phyloP scores from a whole-genome alignment of 495 filamentous ascomycete genomes.

The Hyphodiscus hymeniophilus region DNA sequence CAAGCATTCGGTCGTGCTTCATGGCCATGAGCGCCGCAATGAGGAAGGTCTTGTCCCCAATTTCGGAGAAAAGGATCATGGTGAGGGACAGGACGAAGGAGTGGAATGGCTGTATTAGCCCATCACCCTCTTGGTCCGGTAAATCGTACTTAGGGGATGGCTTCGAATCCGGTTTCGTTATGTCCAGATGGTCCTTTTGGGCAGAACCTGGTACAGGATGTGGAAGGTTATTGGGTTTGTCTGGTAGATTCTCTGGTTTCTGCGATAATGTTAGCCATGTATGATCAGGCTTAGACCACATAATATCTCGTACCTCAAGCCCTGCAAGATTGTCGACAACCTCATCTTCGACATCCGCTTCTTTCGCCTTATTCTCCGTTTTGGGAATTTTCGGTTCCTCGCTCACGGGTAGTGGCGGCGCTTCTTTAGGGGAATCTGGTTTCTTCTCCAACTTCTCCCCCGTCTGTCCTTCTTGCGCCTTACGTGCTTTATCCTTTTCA shows the following conservation, averaged over 20 bases:
- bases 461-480: constrained; percentile 48
- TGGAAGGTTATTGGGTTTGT: constrained; percentile 70
- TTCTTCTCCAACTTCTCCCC: constrained; percentile 59
- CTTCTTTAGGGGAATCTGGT: constrained; percentile 76
- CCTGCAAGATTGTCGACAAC: constrained; percentile 38
- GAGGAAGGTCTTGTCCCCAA: constrained; percentile 97
- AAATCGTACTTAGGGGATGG: constrained; percentile 13
- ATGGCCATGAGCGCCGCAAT: constrained; percentile 98
- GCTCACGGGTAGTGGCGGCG: constrained; percentile 69
- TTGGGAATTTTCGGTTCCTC: constrained; percentile 45
- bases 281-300: neutral
- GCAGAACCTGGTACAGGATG: constrained; percentile 62
- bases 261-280: constrained; percentile 29
- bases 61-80: constrained; percentile 96
- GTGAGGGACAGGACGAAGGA: constrained; percentile 87
- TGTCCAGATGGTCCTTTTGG: constrained; percentile 58
- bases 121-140: constrained; percentile 36
- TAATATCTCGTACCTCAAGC: constrained; percentile 50
- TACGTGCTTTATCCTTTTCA: constrained; percentile 68
- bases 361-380: constrained; percentile 21
- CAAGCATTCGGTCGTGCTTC: constrained; percentile 88
- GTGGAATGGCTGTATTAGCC: constrained; percentile 76
- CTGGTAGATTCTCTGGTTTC: constrained; percentile 78
- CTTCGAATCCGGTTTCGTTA: constrained; percentile 41
- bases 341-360: constrained; percentile 27